These are phyloP conservation scores for Colletotrichum sp. DNA, from an alignment of 2,329 filamentous ascomycete genomes.

Conservation along the genomic window DNA sequence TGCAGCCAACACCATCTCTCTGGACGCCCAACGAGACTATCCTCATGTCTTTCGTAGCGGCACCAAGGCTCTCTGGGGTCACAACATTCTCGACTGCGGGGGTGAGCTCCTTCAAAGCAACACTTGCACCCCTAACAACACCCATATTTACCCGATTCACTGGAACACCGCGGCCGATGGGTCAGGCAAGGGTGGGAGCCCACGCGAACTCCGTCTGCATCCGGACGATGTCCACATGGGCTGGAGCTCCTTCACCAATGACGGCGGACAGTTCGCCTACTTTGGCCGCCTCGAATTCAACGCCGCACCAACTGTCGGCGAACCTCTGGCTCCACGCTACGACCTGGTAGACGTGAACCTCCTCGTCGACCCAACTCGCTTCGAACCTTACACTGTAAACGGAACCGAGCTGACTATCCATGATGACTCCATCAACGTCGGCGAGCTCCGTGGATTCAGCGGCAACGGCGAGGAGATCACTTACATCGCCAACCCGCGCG, in stretches of 20 bases:
- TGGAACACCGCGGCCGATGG: conserved; percentile 38
- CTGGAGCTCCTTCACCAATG: conserved; percentile 40
- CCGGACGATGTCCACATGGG: conserved; percentile 48
- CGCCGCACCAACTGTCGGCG: conserved; percentile 30
- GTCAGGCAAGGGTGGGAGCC: conserved; percentile 31
- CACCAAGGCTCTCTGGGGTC: conserved; percentile 36
- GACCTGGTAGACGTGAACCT: conserved; percentile 43
- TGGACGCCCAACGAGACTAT: conserved; percentile 35
- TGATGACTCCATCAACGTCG: conserved; percentile 36
- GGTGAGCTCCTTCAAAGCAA: conserved; percentile 33
- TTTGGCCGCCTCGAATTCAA: conserved; percentile 47
- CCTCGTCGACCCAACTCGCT: conserved; percentile 30
- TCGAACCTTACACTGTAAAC: conserved; percentile 24
- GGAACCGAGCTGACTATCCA: conserved; percentile 34
- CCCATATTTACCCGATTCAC: conserved; percentile 44
- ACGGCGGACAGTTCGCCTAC: conserved; percentile 32
- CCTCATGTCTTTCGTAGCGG: conserved; percentile 47
- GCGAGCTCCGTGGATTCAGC: conserved; percentile 50
- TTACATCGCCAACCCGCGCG: conserved; percentile 42
- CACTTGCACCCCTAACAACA: conserved; percentile 39
- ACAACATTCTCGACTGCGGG: conserved; percentile 42
- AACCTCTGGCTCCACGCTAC: conserved; percentile 35
- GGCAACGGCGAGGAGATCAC: conserved; percentile 44
- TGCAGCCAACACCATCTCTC: conserved; percentile 29
- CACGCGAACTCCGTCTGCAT: conserved; percentile 49